Base-by-base conservation (phyloP, 306 rosid genomes). In the Sphenostylis stenocarpa region DNA sequence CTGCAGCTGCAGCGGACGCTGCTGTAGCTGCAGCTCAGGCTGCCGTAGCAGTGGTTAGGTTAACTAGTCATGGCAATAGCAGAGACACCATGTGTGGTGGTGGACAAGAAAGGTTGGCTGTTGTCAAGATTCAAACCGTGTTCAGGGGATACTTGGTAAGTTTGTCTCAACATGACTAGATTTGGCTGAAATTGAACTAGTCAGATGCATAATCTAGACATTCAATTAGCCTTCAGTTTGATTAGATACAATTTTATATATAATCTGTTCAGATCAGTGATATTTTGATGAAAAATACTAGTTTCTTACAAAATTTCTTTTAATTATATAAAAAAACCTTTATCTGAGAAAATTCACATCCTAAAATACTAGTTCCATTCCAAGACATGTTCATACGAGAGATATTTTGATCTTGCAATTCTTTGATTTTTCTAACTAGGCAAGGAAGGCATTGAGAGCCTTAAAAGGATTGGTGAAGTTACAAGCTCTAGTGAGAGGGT, bases 21-120 rank as follows among this genome's bases (percentile, higher is more conserved):
- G 99, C 99, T 0, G 90, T 95, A 4, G 97, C 96, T 0, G 97
- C 97, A 0, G 97, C 99, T 0, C 92, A 95, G 72, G 99, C 99
- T 5, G 99, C 99, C 0, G 99, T 88, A 17, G 97, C 85, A 0
- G 99, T 95, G 0, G 99, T 95, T 43, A 86, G 96, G 34, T 86
- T 95, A 23, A 92, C 99, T 11, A 95, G 97, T 82, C 93, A 90
- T 1, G 91, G 96, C 5, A 84, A 90, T 8, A 85, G 96, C 5
- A 83, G 94, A 71, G 91, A 87, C 68, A 85, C 90, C 39, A 72
- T 89, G 88, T 89, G 88, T 66, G 84, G 88, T 13, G 91, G 91
- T n/a, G 92, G 91, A 45, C 88, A 75, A 13, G 92, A 90, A 53
- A 87, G 58, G 58, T 88, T 77, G 78, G 98, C 99, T 2, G 91